phyloP scores from a whole-genome alignment of 2,329 filamentous ascomycete genomes.

The Camillea tinctor region DNA sequence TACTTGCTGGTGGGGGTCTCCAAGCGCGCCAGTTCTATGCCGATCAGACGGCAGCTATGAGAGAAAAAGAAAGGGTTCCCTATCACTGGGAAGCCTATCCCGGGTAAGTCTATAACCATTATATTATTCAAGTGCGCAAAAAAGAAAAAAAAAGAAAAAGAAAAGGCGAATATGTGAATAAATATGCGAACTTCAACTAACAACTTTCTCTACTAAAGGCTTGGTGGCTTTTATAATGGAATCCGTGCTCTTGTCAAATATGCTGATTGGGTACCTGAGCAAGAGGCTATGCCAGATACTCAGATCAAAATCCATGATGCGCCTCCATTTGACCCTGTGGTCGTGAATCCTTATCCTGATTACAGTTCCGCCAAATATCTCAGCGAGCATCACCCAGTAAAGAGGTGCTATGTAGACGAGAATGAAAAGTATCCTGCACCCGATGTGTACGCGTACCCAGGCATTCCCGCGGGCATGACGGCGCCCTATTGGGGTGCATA shows the following conservation, averaged over 20 bases:
- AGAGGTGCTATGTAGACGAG: constrained; percentile 49
- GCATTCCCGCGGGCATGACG: constrained; percentile 62
- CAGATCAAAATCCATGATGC: constrained; percentile 22
- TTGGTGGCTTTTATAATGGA: constrained; percentile 29
- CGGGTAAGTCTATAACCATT: constrained; percentile 15
- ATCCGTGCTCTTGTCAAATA: constrained; percentile 28
- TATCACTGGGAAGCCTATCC: constrained; percentile 28
- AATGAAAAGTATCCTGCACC: constrained; percentile 38
- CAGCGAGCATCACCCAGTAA: constrained; percentile 26
- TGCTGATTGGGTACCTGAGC: constrained; percentile 30
- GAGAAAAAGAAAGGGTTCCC: constrained; percentile 16
- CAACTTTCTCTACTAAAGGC: constrained; percentile 10
- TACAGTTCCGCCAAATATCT: constrained; percentile 28
- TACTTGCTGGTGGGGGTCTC: constrained; percentile 20
- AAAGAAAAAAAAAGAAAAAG: not conserved
- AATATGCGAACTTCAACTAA: constrained; percentile 7
- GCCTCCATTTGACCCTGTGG: constrained; percentile 26
- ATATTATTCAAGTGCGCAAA: not conserved
- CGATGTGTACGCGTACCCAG: constrained; percentile 50
- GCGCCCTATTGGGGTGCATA: constrained; percentile 66
- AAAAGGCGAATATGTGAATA: not conserved
- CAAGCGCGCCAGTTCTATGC: constrained; percentile 17
- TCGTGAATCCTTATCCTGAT: constrained; percentile 28
- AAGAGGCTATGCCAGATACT: constrained; percentile 17
- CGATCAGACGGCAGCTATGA: constrained; percentile 5